phyloP scores from a whole-genome alignment of 129 eudicot species.

The Artemisia argyi region DNA sequence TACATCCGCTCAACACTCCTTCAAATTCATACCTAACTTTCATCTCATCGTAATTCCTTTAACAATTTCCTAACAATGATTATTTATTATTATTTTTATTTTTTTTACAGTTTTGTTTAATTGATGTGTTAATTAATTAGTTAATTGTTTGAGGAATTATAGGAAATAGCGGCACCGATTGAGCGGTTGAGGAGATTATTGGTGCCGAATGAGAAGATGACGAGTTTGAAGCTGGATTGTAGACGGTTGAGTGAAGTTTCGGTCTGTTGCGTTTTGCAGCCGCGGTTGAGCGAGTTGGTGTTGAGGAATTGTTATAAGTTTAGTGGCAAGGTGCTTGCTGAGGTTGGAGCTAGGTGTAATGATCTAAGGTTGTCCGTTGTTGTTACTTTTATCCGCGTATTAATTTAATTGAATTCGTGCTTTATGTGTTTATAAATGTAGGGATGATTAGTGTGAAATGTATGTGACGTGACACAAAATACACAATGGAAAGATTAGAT shows the following conservation, averaged over 20 bases:
- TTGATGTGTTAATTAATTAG: conserved; percentile 4
- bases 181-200: conserved; percentile 60
- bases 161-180: conserved; percentile 77
- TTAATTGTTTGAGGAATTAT: conserved; percentile 5
- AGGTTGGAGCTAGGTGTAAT: conserved; percentile 63
- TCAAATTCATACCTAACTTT: conserved; percentile 67
- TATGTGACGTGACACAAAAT: no score
- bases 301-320: conserved; percentile 78
- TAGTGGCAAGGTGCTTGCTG: conserved; percentile 75
- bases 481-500: no score
- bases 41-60: conserved; percentile 59
- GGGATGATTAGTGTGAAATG: no score
- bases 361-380: conserved; percentile 75
- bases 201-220: conserved; percentile 54
- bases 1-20: conserved; percentile 56
- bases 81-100: no score
- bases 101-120: neutral
- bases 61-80: no score
- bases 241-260: conserved; percentile 72
- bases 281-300: conserved; percentile 65
- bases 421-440: conserved; percentile 8
- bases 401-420: neutral
- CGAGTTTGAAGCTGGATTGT: conserved; percentile 77
- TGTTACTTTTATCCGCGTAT: neutral
- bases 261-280: conserved; percentile 58